Conservation (phyloP, 495 filamentous ascomycete genomes). For the Neurospora intermedia region DNA sequence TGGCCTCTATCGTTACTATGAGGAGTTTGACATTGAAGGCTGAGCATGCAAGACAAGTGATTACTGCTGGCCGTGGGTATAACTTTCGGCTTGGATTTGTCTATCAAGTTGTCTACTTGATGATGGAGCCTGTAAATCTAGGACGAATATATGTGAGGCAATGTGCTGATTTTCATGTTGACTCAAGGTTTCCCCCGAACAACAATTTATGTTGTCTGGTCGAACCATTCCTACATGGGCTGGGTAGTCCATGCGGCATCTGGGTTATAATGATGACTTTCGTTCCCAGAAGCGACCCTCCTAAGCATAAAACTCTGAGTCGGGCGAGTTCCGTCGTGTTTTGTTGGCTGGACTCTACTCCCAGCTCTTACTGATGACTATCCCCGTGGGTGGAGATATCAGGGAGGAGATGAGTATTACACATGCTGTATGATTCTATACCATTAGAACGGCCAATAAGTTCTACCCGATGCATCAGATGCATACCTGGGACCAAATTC, state of each 20-base stretch:
- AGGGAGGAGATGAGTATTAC: slow-evolving; percentile 44
- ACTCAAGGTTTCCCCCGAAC: not conserved
- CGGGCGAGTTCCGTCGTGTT: slow-evolving; percentile 48
- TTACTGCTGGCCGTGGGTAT: not conserved
- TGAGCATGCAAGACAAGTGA: not conserved
- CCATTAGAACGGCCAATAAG: not conserved
- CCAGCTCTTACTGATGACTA: slow-evolving; percentile 54
- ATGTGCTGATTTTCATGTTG: not conserved
- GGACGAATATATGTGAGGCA: not conserved
- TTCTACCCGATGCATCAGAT: slow-evolving; percentile 17
- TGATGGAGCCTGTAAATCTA: not conserved
- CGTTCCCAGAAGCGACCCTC: slow-evolving; percentile 26
- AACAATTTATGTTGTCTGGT: not conserved
- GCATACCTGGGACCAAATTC: slow-evolving; percentile 48
- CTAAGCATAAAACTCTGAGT: slow-evolving; percentile 40
- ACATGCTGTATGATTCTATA: slow-evolving; percentile 7
- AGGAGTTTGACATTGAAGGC: slow-evolving; percentile 43
- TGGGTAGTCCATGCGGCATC: not conserved
- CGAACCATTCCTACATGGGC: not conserved
- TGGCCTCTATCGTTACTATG: slow-evolving; percentile 53
- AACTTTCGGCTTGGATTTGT: not conserved
- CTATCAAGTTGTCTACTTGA: not conserved
- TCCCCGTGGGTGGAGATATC: slow-evolving; percentile 53
- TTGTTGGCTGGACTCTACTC: slow-evolving; percentile 51
- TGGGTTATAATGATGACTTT: not conserved